These are phyloP conservation scores for Umbelopsis sp. DNA, from an alignment of 371 early-diverging fungal genomes.

Conservation along the genomic window DNA sequence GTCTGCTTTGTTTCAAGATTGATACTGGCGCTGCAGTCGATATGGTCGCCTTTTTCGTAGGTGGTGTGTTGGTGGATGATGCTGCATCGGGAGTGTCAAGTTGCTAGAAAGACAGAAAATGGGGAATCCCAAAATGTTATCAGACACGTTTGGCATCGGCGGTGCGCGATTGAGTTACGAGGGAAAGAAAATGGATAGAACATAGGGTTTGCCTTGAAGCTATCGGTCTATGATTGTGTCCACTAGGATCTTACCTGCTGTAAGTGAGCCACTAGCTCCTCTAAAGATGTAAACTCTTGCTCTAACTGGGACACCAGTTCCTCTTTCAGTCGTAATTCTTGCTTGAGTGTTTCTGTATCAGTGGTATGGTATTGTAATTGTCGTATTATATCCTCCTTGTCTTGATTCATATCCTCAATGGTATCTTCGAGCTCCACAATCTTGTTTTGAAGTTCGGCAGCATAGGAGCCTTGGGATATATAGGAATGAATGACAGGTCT, in stretches of 20 bases:
- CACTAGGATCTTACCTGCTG: slow-evolving; percentile 42
- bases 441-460: slow-evolving; percentile 47
- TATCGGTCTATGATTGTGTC: neutral
- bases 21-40: neutral
- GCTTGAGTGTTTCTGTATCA: slow-evolving; percentile 50
- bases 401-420: slow-evolving; percentile 45
- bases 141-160: neutral
- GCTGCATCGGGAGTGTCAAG: neutral
- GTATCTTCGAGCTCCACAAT: slow-evolving; percentile 39
- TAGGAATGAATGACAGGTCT: slow-evolving; percentile 52
- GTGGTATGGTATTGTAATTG: slow-evolving; percentile 46
- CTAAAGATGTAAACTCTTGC: slow-evolving; percentile 49
- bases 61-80: neutral
- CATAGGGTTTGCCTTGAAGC: no score
- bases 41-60: neutral
- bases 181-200: no score
- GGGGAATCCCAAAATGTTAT: neutral
- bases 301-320: slow-evolving; percentile 56
- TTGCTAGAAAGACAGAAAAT: neutral
- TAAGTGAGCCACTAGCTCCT: slow-evolving; percentile 46
- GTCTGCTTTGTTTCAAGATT: slow-evolving; percentile 10
- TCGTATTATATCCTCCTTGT: slow-evolving; percentile 39
- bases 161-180: no score
- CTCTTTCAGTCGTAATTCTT: slow-evolving; percentile 52
- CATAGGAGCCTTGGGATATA: slow-evolving; percentile 51